These are phyloP conservation scores for Euptelea pleiosperma DNA, from an alignment of 164 flowering plant species.

Conservation along the genomic window DNA sequence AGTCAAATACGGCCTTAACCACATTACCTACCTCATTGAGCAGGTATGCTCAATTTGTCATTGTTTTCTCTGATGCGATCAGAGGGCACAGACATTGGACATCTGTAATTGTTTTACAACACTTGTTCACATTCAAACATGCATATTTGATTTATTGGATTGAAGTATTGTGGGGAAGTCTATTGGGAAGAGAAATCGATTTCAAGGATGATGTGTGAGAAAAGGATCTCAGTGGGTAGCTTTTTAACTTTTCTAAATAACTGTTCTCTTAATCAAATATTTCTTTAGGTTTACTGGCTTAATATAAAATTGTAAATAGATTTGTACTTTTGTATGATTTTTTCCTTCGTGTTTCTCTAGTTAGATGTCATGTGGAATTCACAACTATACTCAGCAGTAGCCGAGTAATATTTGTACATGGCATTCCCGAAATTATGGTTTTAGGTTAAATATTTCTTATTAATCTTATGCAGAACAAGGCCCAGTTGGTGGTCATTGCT, in stretches of 20 bases:
- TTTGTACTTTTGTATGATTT: neutral
- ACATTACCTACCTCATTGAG: slow-evolving; percentile 24
- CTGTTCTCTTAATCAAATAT: neutral
- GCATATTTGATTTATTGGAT: neutral
- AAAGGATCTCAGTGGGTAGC: neutral
- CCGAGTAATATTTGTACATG: neutral
- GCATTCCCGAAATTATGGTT: neutral
- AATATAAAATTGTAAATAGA: neutral
- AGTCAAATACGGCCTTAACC: slow-evolving; percentile 24
- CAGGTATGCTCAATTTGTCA: slow-evolving; percentile 36
- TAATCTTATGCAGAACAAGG: slow-evolving; percentile 66
- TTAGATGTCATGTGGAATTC: too few species aligned
- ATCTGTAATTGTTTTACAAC: neutral
- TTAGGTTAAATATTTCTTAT: neutral
- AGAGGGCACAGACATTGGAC: neutral
- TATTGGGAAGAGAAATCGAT: neutral
- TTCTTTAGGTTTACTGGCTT: neutral
- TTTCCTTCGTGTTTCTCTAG: neutral
- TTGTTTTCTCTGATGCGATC: neutral
- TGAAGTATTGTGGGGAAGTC: neutral
- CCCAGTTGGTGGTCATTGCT: slow-evolving; percentile 71
- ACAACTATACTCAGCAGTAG: neutral
- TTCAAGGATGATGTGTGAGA: neutral
- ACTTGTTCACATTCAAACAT: neutral
- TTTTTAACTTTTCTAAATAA: too few species aligned